These are phyloP conservation scores for Boletus edulis DNA, from an alignment of 768 basidiomycete species.

Conservation along the genomic window DNA sequence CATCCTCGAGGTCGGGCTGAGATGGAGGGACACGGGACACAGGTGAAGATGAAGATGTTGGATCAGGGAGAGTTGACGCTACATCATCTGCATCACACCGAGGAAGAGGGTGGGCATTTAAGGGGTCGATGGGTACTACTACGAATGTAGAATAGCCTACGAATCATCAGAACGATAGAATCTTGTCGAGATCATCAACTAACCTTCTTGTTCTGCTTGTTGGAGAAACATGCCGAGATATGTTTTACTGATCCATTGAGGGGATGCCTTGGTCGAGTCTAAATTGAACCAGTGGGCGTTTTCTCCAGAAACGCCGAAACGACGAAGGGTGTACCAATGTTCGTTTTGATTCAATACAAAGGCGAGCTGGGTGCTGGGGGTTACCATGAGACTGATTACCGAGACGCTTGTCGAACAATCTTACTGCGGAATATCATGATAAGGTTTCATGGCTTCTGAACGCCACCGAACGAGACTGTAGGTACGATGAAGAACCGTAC, in stretches of 20 bases:
- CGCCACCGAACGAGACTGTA: slow-evolving; percentile 76
- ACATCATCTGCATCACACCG: slow-evolving; percentile 71
- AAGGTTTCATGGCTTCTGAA: slow-evolving; percentile 74
- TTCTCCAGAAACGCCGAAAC: slow-evolving; percentile 59
- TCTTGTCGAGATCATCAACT: slow-evolving; percentile 9
- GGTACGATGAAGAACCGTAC: slow-evolving; percentile 3
- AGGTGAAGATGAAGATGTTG: slow-evolving; percentile 33
- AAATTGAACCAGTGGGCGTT: slow-evolving; percentile 86
- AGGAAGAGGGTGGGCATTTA: slow-evolving; percentile 49
- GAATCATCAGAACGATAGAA: slow-evolving; percentile 8
- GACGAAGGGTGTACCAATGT: slow-evolving; percentile 88
- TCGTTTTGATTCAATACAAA: slow-evolving; percentile 85
- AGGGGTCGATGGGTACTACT: slow-evolving; percentile 61
- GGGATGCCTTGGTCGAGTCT: slow-evolving; percentile 66
- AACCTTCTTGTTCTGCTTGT: slow-evolving; percentile 84
- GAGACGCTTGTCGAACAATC: slow-evolving; percentile 16
- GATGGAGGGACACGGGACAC: slow-evolving; percentile 7
- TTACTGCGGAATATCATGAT: slow-evolving; percentile 78
- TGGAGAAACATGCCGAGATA: slow-evolving; percentile 86
- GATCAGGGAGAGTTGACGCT: slow-evolving; percentile 61
- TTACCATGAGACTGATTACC: slow-evolving; percentile 6
- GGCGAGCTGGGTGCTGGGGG: slow-evolving; percentile 68
- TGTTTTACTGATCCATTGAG: slow-evolving; percentile 81
- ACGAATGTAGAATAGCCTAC: slow-evolving; percentile 82
- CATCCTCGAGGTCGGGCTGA: slow-evolving; percentile 59